phyloP scores from a whole-genome alignment of 805 yeast genomes.

The Debaryomyces castellii region DNA sequence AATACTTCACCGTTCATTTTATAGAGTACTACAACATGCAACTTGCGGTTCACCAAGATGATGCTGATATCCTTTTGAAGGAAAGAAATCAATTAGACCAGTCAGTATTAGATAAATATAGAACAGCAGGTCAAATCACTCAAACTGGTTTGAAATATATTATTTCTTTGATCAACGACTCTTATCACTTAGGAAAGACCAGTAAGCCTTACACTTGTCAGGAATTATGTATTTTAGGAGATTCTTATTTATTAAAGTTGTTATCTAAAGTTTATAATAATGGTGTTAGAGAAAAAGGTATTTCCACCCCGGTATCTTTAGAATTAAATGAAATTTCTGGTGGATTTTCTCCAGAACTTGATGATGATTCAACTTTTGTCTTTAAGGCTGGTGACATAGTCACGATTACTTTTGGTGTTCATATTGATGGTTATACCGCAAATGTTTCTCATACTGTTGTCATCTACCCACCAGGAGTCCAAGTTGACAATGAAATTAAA shows the following conservation, averaged over 20 bases:
- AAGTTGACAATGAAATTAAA: slow-evolving; percentile 27
- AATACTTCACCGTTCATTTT: neutral
- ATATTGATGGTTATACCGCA: slow-evolving; percentile 93
- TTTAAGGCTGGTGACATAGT: slow-evolving; percentile 80
- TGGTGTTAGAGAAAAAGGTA: slow-evolving; percentile 81
- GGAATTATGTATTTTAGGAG: slow-evolving; percentile 82
- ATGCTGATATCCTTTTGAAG: slow-evolving; percentile 67
- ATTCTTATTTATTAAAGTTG: slow-evolving; percentile 65
- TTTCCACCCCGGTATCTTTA: slow-evolving; percentile 86
- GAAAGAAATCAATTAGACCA: slow-evolving; percentile 68
- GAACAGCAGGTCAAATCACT: slow-evolving; percentile 84
- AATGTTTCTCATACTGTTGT: slow-evolving; percentile 84
- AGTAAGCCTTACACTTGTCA: slow-evolving; percentile 51
- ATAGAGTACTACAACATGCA: slow-evolving; percentile 46
- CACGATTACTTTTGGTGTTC: slow-evolving; percentile 83
- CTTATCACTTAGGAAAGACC: slow-evolving; percentile 59
- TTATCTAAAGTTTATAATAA: slow-evolving; percentile 58
- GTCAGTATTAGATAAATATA: slow-evolving; percentile 71
- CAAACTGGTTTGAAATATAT: slow-evolving; percentile 78
- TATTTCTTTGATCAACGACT: slow-evolving; percentile 63
- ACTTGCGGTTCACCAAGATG: slow-evolving; percentile 72
- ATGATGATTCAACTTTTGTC: slow-evolving; percentile 47
- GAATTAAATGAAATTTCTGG: slow-evolving; percentile 76
- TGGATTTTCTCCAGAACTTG: slow-evolving; percentile 87
- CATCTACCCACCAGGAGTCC: slow-evolving; percentile 66